phyloP scores from a whole-genome alignment of 2,329 filamentous ascomycete genomes.

The Alternaria arbusti region DNA sequence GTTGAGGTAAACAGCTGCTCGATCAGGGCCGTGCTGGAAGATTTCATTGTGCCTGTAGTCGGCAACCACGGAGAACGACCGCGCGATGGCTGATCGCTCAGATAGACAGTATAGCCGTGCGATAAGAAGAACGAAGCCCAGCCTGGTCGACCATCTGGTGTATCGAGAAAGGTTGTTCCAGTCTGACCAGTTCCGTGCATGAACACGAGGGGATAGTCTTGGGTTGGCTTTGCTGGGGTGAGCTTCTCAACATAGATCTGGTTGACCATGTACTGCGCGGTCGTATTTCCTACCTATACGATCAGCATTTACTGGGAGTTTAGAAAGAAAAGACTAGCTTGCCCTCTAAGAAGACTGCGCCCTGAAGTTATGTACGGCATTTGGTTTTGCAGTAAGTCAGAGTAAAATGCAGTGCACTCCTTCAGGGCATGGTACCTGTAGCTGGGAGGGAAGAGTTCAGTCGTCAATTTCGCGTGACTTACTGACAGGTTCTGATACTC shows the following conservation, averaged over 20 bases:
- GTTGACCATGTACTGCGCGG: conserved; percentile 8
- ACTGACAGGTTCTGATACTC: conserved; percentile 27
- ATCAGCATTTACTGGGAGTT: not conserved
- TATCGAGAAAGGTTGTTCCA: conserved; percentile 49
- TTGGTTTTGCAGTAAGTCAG: not conserved
- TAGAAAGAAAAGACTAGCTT: not conserved
- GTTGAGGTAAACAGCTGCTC: conserved; percentile 46
- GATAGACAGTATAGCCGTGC: conserved; percentile 57
- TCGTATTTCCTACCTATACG: not conserved
- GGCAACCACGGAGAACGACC: conserved; percentile 55
- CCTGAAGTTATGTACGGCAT: not conserved
- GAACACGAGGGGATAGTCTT: conserved; percentile 34
- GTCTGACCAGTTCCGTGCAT: conserved; percentile 38
- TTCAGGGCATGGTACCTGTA: rapidly evolving
- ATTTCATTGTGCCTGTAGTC: conserved; percentile 27
- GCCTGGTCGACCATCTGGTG: conserved; percentile 56
- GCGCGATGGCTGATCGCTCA: conserved; percentile 56
- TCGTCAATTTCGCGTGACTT: not conserved
- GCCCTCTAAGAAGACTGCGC: no score
- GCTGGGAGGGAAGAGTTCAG: not conserved
- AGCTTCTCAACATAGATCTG: conserved; percentile 29
- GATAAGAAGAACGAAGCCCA: conserved; percentile 58
- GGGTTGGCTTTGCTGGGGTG: conserved; percentile 10
- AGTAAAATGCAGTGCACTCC: not conserved
- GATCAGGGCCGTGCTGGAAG: conserved; percentile 15